A percentile compares a stretch with the other conserved stretches of the same genome.
These are phyloP conservation scores for Spinellus fusiger DNA, from an alignment of 192 early-diverging fungal species.

Conservation along the genomic window DNA sequence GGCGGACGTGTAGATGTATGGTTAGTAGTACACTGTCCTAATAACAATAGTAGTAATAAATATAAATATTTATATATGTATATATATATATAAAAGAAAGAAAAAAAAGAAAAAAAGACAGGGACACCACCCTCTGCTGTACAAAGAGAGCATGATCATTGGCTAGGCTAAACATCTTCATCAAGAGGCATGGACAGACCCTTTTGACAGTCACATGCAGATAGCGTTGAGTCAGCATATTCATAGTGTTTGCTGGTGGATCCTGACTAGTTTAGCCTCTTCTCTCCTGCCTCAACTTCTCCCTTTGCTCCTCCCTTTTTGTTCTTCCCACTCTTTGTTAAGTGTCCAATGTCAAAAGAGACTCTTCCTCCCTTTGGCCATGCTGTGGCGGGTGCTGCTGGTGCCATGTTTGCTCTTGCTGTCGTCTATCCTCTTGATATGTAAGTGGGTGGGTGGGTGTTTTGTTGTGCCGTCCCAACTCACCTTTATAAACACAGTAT, in stretches of 20 bases:
- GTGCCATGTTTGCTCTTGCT: constrained; percentile 86
- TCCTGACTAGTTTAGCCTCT: neutral
- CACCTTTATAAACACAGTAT: constrained; percentile 46
- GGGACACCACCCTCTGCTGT: no score
- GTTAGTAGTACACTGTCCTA: no score
- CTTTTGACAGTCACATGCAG: constrained; percentile 3
- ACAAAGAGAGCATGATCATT: no score
- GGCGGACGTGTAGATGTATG: no score
- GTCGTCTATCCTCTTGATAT: constrained; percentile 96
- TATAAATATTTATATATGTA: no score
- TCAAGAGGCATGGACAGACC: no score
- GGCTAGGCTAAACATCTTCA: no score
- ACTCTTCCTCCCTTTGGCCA: constrained; percentile 80
- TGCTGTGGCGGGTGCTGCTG: constrained; percentile 85
- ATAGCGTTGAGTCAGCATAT: constrained; percentile 10
- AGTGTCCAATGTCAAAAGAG: constrained; percentile 21
- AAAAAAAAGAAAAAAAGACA: no score
- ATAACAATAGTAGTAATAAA: no score
- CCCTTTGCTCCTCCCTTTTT: neutral
- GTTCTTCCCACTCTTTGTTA: neutral
- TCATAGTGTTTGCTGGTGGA: neutral
- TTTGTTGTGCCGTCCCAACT: neutral
- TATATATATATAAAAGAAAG: no score
- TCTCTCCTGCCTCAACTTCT: neutral
- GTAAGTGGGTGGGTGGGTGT: constrained; percentile 42